Evolutionary conservation across 202 grass and related monocot species (phyloP).

Genomic region (Musa balbisiana): DNA sequence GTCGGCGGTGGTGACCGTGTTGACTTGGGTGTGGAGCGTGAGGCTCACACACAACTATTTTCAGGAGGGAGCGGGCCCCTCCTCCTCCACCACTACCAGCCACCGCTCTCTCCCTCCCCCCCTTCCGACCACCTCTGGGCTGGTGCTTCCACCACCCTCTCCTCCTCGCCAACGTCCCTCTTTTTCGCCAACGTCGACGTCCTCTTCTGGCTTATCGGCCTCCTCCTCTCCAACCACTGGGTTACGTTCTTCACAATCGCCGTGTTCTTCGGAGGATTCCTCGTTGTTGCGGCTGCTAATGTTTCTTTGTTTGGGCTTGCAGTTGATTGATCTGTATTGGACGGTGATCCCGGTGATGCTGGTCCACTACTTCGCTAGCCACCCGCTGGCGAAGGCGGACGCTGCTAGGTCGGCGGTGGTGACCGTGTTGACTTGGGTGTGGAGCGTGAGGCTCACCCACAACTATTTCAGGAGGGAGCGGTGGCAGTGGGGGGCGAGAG

Average conservation of each 20-base stretch:
- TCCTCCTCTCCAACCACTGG: slow-evolving; percentile 87
- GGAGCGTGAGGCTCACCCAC: slow-evolving; percentile 84
- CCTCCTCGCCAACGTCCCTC: slow-evolving; percentile 69
- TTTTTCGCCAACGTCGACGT: slow-evolving; percentile 91
- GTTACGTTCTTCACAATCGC: slow-evolving; percentile 10
- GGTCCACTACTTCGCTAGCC: slow-evolving; percentile 59
- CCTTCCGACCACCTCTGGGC: slow-evolving; percentile 22
- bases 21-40: slow-evolving; percentile 81
- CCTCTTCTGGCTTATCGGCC: slow-evolving; percentile 89
- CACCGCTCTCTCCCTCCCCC: background rate
- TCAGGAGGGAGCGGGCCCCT: slow-evolving; percentile 73
- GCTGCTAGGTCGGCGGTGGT: slow-evolving; percentile 34
- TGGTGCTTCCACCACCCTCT: slow-evolving; percentile 72
- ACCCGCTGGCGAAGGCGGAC: slow-evolving; percentile 43
- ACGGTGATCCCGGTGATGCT: slow-evolving; percentile 92
- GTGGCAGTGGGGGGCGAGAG: slow-evolving; percentile 68
- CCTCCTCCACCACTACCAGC: slow-evolving; percentile 30
- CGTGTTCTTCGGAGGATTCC: background rate
- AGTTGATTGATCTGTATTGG: slow-evolving; percentile 97
- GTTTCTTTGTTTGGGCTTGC: slow-evolving; percentile 1
- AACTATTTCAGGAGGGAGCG: slow-evolving; percentile 87
- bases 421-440: slow-evolving; percentile 56
- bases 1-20: slow-evolving; percentile 31
- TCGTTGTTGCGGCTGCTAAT: slow-evolving; percentile 3
- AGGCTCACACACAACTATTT: slow-evolving; percentile 94